A percentile compares a stretch with the other conserved stretches of the same genome.
These are phyloP conservation scores for Butyriboletus regius DNA, from an alignment of 1,284 basidiomycete genomes.

Conservation along the genomic window DNA sequence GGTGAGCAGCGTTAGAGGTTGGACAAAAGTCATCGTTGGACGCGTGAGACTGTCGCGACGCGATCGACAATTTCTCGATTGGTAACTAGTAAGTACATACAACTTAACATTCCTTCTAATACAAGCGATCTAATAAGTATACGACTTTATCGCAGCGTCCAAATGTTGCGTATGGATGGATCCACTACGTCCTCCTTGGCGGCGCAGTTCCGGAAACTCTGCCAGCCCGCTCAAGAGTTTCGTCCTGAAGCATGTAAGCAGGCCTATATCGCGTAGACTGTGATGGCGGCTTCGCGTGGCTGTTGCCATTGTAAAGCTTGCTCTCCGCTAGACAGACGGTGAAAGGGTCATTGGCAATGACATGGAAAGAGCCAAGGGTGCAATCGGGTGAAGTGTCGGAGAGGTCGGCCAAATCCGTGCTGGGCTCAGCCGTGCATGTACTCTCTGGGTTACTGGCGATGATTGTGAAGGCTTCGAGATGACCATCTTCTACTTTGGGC, in stretches of 20 bases:
- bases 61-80: not conserved
- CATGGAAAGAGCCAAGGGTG: slow-evolving; percentile 11
- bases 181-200: slow-evolving; percentile 4
- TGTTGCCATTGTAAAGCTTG: slow-evolving; percentile 1
- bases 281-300: slow-evolving; percentile 3
- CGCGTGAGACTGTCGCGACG: slow-evolving; percentile 1
- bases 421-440: slow-evolving; percentile 20
- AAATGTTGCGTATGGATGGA: not conserved
- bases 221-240: slow-evolving; percentile 66
- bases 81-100: not conserved
- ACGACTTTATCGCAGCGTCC: not conserved
- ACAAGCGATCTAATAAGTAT: not conserved
- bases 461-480: slow-evolving; percentile 16
- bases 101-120: not conserved
- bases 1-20: slow-evolving; percentile 16
- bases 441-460: slow-evolving; percentile 20
- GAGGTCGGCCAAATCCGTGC: not conserved
- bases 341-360: slow-evolving; percentile 23
- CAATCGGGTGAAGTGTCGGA: not conserved
- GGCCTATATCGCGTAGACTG: slow-evolving; percentile 49
- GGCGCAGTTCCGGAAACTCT: slow-evolving; percentile 33
- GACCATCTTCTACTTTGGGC: not conserved
- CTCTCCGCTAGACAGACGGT: slow-evolving; percentile 17
- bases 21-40: slow-evolving; percentile 18
- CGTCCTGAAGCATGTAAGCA: slow-evolving; percentile 75